These are phyloP conservation scores for Claviceps paspali DNA, from an alignment of 2,329 filamentous ascomycete genomes.

Conservation along the genomic window DNA sequence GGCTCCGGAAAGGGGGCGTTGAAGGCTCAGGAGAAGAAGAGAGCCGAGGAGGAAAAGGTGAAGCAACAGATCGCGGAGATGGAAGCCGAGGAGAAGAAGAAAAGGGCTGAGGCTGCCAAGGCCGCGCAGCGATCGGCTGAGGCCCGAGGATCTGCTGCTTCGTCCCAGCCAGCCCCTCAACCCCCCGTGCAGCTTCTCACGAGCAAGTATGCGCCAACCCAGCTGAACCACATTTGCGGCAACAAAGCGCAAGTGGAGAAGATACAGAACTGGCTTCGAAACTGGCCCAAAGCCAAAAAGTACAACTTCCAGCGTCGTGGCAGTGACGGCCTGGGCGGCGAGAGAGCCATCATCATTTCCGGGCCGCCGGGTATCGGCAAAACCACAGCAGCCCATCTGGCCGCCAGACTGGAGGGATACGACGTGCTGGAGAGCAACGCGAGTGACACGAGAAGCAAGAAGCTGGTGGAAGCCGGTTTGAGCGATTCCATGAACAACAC, in stretches of 20 bases:
- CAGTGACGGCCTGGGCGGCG: conserved; percentile 66
- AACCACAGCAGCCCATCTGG: conserved; percentile 88
- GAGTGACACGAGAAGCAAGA: conserved; percentile 91
- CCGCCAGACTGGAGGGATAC: conserved; percentile 83
- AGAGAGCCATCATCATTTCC: conserved; percentile 85
- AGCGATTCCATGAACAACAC: conserved; percentile 86
- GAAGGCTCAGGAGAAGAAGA: conserved; percentile 70
- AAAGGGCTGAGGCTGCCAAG: conserved; percentile 37
- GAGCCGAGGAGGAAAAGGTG: conserved; percentile 71
- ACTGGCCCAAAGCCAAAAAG: conserved; percentile 66
- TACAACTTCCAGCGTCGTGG: conserved; percentile 71
- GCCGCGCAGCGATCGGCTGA: conserved; percentile 27
- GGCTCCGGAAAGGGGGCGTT: conserved; percentile 79
- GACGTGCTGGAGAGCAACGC: conserved; percentile 93
- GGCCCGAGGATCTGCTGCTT: conserved; percentile 12
- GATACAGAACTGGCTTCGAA: conserved; percentile 72
- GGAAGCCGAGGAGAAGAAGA: conserved; percentile 60
- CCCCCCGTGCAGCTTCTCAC: conserved; percentile 67
- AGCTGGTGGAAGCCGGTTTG: conserved; percentile 78
- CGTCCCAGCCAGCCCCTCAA: conserved; percentile 24
- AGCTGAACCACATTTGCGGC: conserved; percentile 78
- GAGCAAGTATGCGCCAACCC: conserved; percentile 81
- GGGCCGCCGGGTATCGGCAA: conserved; percentile 95
- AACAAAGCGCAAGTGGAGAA: conserved; percentile 86
- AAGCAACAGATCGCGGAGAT: conserved; percentile 70